Conservation (phyloP, 257 asterid genomes). For the Solanum phureja region DNA sequence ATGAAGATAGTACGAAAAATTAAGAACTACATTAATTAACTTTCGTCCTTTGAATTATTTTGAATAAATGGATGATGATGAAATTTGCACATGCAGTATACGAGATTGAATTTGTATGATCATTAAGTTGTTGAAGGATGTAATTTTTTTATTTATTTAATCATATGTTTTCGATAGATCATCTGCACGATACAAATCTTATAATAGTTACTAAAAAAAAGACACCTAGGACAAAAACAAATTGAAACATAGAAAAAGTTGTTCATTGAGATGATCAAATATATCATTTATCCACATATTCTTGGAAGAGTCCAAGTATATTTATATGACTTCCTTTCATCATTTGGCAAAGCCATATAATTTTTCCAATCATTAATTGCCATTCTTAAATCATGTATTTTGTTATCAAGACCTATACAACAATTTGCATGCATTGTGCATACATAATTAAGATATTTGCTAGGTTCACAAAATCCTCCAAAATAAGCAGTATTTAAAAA, state of each 20-base stretch:
- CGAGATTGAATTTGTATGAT: neutral
- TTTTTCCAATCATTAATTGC: conserved; percentile 41
- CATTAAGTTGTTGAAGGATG: neutral
- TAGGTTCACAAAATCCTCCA: conserved; percentile 52
- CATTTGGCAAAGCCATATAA: conserved; percentile 13
- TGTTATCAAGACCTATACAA: conserved; percentile 42
- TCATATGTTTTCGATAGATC: neutral
- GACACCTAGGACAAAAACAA: neutral
- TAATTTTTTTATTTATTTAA: neutral
- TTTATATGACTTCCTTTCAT: neutral
- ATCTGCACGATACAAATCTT: neutral
- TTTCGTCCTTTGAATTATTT: neutral
- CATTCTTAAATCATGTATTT: conserved; percentile 41
- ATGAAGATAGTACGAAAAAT: neutral
- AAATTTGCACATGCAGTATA: neutral
- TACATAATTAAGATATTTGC: conserved; percentile 32
- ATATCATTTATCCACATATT: neutral
- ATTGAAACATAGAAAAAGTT: neutral
- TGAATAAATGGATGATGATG: neutral
- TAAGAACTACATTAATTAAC: neutral
- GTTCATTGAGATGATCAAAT: neutral
- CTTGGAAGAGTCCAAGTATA: conserved; percentile 34
- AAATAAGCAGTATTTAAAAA: conserved; percentile 35
- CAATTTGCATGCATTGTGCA: conserved; percentile 73
- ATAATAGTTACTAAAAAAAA: neutral